A percentile compares a stretch with the other conserved stretches of the same genome.
Conservation (phyloP, 208 protist genomes). For the Herpetomonas samuelpessoai region DNA sequence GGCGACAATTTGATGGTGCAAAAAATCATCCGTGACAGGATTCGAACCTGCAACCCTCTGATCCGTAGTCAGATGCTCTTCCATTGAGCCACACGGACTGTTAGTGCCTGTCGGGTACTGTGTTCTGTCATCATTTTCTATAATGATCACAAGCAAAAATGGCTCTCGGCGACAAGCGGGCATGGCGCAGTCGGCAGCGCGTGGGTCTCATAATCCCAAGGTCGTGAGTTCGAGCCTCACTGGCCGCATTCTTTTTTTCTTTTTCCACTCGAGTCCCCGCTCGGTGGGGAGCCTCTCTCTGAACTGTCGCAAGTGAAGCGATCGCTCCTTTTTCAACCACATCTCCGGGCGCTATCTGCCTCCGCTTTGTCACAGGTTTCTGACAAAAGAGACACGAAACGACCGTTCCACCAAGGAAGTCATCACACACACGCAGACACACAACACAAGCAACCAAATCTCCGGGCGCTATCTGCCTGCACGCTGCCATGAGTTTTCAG, state of each 20-base stretch:
- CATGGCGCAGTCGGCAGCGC: conserved; percentile 55
- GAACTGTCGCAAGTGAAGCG: conserved; percentile 42
- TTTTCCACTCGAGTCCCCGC: conserved; percentile 33
- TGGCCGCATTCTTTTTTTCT: conserved; percentile 14
- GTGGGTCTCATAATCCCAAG: conserved; percentile 49
- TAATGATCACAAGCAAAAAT: not conserved
- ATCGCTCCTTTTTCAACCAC: conserved; percentile 12
- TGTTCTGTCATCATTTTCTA: conserved; percentile 58
- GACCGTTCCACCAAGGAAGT: not conserved
- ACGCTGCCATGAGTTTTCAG: not conserved
- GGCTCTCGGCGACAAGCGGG: conserved; percentile 3
- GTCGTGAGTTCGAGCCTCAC: conserved; percentile 54
- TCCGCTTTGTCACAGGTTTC: not conserved
- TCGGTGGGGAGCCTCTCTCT: conserved; percentile 41
- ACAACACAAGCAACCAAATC: not conserved
- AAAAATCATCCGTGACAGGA: too few relatives aligned
- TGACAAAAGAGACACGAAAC: conserved; percentile 10
- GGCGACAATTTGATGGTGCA: too few relatives aligned
- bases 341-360: conserved; percentile 16
- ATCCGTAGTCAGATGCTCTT: conserved; percentile 42
- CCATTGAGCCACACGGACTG: conserved; percentile 36
- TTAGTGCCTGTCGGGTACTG: conserved; percentile 39
- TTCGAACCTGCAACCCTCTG: conserved; percentile 38
- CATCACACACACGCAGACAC: conserved; percentile 4
- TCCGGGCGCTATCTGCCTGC: conserved; percentile 14